Base-by-base conservation (phyloP, 768 basidiomycete genomes). In the Lentinula sp. region DNA sequence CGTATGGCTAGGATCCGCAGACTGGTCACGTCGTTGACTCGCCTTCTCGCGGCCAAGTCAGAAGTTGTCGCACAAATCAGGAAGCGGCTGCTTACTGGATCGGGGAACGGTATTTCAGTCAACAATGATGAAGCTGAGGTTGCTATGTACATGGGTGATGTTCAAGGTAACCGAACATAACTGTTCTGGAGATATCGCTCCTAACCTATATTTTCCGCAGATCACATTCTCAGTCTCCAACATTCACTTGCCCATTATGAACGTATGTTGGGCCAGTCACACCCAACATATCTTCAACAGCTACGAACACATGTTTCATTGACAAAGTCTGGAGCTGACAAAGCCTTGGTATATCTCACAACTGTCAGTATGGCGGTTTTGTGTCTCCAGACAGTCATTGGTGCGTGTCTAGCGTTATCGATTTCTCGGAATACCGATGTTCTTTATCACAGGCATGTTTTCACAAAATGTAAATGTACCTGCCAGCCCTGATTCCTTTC, bases 201-300 rank as follows among this genome's bases (percentile, higher is more conserved):
- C 42, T 55, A 23, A n/a, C 23, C 16, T 28, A 37, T 43, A 33
- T 61, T 41, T 49, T 41, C 52, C 57, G 35, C 59, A 95, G 95
- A 98, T 73, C 95, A 98, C 70, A 93, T 97, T 65, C 72, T 95
- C 23, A 86, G 91, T 2, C 76, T 98, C 60, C 92, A 95, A 67
- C 88, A 92, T 66, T 84, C 91, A 1, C 80, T 98, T 60, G 80
- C 76, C 10, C 90, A 96, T 72, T 93, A 91, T 73, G 94, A 98
- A 69, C 88, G 88, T 35, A 88, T 94, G 74, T 79, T 98, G 53
- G 87, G 88, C 64, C 88, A 95, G 65, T 90, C 90, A 16, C 92
- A 95, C 66, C 93, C 93, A 0, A 86, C 86, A 1, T 95, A 95
- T 71, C 76, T 95, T 6, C 83, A 87, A 12, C 87, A 93, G 59